Evolutionary conservation across 2,329 filamentous ascomycete species (phyloP), one percentile per base, ranked within the genome.

Genomic region (Emergomyces pasteurianus): DNA sequence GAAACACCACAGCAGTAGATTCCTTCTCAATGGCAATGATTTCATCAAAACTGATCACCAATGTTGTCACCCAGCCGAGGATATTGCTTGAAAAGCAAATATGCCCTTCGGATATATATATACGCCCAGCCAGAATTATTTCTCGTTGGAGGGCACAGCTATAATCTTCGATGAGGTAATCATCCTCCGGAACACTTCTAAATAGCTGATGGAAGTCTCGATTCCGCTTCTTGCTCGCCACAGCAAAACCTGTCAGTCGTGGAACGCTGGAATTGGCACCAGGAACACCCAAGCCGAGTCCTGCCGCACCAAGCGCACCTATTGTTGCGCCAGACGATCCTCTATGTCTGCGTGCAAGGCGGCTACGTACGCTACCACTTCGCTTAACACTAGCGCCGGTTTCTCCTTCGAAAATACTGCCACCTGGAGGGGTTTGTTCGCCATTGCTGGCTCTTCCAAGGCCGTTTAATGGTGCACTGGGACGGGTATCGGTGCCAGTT

Each of bases 51-150:
- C 91, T 95, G 78, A 99, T 96, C 58, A 99, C 92, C 49, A 99
- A 79, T 1, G 94, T 99, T 0, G 94, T 99, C 26, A 95, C 89
- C 94, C 94, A 99, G 59, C 94, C 94, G 54, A 99, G 83, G 66
- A 99, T 99, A 72, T 99, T 99, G 79, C 94, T 97, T 69, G 92
- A 96, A 75, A 99, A 99, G 78, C 94, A 99, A 54, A 99, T 85
- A 71, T 99, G 92, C 12, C 92, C 92, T 76, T 99, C 94, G 0
- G 94, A 97, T 49, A 99, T 90, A 70, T 99, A 99, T 16, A 99
- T 81, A 47, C 94, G 84, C 6, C 94, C 94, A 67, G 96, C 94
- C 7, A 95, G 85, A 42, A 99, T 83, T 63, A 99, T 99, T 71
- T 99, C 95, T 66, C 92, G 86, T 74, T 99, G 94, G 62, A 99